Conservation (phyloP, 805 yeast genomes). For the Saccharomycopsis fermentans region DNA sequence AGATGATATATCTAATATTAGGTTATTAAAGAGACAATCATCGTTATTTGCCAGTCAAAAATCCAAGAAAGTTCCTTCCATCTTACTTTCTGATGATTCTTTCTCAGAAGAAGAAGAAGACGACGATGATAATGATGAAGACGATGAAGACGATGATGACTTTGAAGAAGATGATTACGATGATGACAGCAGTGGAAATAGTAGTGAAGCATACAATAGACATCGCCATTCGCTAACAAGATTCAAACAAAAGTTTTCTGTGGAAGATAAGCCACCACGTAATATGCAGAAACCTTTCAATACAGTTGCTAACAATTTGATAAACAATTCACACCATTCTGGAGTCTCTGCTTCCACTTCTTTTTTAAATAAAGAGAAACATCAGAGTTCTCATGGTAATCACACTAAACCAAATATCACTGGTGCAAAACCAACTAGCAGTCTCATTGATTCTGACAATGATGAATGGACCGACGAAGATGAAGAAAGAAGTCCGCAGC, state of each 20-base stretch:
- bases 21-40: constrained; percentile 10
- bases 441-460: constrained; percentile 8
- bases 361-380: background rate
- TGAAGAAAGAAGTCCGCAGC: constrained; percentile 2
- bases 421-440: background rate
- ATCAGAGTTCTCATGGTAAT: background rate
- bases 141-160: constrained; percentile 6
- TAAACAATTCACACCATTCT: background rate
- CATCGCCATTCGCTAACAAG: background rate
- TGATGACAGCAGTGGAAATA: constrained; percentile 1
- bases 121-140: constrained; percentile 7
- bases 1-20: constrained; percentile 1
- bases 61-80: constrained; percentile 2
- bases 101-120: constrained; percentile 14
- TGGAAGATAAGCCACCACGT: background rate
- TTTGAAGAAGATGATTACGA: background rate
- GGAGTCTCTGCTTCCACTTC: background rate
- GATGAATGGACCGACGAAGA: constrained; percentile 18
- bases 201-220: background rate
- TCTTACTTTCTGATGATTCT: constrained; percentile 16
- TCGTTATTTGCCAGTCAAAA: constrained; percentile 8
- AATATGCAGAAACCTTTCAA: background rate
- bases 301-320: background rate
- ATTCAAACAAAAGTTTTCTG: background rate
- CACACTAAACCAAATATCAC: background rate